Evolutionary conservation across 768 basidiomycete species (phyloP), one percentile per base, ranked within the genome.

Genomic region (Amyloporia xantha): DNA sequence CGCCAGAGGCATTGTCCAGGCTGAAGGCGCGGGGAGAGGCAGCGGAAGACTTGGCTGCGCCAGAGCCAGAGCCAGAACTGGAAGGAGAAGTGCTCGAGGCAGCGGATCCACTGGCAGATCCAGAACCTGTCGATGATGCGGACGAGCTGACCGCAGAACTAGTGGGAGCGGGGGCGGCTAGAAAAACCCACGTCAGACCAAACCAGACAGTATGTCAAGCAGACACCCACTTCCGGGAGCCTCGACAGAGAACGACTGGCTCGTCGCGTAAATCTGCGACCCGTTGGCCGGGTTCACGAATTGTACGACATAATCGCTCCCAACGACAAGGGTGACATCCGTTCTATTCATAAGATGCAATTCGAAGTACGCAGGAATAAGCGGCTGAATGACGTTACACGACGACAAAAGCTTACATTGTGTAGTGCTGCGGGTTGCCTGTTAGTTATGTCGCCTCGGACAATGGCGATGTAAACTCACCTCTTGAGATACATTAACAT

Each of bases 201-300:
- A 52, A 37, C 11, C 54, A 17, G 27, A 55, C 46, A 42, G 49
- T 12, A 47, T 27, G 41, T 27, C n/a, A 33, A n/a, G n/a, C 1
- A 33, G 25, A 23, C 9, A 52, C 70, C 48, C 53, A 71, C 70
- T 70, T 41, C 70, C 70, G 9, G 59, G 40, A n/a, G 68, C 54
- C 54, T 59, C 65, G 17, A 73, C 67, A 26, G 59, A 55, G 55
- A 73, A 73, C 4, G 52, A 28, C 17, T 58, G 24, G 54, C 65
- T 66, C 25, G 51, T 56, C 1, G 70, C 71, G 49, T 59, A 62
- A 26, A 71, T 52, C 25, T 69, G 54, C 10, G 56, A 54, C 15
- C n/a, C 5, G 55, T 72, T 68, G 19, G 44, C 40, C 15, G 64
- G 56, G 56, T 66, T 68, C 38, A 68, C 59, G 50, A 72, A 71